These are phyloP conservation scores for Pythium grandisporangium DNA, from an alignment of 352 stramenopile genomes.

Conservation along the genomic window DNA sequence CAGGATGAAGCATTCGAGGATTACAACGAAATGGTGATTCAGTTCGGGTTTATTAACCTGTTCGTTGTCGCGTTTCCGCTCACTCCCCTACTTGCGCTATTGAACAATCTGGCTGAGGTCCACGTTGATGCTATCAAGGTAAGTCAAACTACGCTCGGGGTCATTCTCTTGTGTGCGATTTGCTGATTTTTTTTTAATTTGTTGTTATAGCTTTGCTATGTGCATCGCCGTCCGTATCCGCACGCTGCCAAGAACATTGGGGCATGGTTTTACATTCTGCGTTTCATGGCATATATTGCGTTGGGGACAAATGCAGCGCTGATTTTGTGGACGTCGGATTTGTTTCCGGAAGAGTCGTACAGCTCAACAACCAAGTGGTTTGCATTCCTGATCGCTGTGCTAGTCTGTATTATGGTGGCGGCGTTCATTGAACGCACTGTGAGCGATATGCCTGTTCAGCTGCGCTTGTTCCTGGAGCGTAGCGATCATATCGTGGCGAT, in stretches of 20 bases:
- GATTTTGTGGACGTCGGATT: constrained; percentile 75
- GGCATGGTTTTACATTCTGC: constrained; percentile 86
- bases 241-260: constrained; percentile 83
- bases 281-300: constrained; percentile 73
- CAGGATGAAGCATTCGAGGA: constrained; percentile 80
- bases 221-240: constrained; percentile 71
- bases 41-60: constrained; percentile 94
- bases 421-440: constrained; percentile 50
- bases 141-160: too few species aligned
- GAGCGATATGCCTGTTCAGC: constrained; percentile 43
- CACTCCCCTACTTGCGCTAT: constrained; percentile 83
- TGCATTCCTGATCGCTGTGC: constrained; percentile 59
- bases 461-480: constrained; percentile 44
- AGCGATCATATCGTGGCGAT: constrained; percentile 68
- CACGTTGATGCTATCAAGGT: constrained; percentile 84
- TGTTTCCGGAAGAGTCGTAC: constrained; percentile 23
- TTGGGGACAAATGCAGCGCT: constrained; percentile 72
- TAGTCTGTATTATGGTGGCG: constrained; percentile 59
- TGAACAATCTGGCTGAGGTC: constrained; percentile 89
- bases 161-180: constrained; percentile 1
- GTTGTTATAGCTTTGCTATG: constrained; percentile 37
- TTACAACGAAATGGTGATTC: constrained; percentile 89
- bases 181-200: background rate
- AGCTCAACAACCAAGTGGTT: constrained; percentile 33
- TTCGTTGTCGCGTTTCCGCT: constrained; percentile 93